phyloP scores from a whole-genome alignment of 1,284 basidiomycete genomes.

The Irpex sp. region DNA sequence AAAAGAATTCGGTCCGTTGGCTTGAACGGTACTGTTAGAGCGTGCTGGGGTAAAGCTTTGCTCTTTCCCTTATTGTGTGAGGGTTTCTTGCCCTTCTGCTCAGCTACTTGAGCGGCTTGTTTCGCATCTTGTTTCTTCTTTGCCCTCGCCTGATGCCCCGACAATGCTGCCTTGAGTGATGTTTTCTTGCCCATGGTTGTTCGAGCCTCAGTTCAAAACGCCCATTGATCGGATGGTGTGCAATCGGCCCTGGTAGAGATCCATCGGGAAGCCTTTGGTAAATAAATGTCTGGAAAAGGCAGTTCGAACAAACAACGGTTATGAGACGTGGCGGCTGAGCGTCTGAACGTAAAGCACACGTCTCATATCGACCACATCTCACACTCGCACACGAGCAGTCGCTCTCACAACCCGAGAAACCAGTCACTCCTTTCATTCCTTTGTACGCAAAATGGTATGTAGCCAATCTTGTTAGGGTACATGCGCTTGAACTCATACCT shows the following conservation, averaged over 20 bases:
- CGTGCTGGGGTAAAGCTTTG: conserved; percentile 24
- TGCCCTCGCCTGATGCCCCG: conserved; percentile 62
- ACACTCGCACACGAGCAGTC: conserved; percentile 1
- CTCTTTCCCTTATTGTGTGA: conserved; percentile 24
- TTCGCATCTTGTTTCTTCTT: conserved; percentile 52
- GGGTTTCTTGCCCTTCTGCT: conserved; percentile 40
- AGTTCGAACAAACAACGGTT: conserved; percentile 2
- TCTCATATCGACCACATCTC: conserved; percentile 3
- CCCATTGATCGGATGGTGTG: no score
- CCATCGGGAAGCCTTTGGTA: conserved; percentile 30
- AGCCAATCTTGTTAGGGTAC: no score
- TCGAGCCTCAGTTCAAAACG: conserved; percentile 15
- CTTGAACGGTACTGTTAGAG: conserved; percentile 68
- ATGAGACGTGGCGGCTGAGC: conserved; percentile 14
- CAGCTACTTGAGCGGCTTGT: conserved; percentile 48
- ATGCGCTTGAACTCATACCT: not conserved
- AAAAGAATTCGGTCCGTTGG: conserved; percentile 80
- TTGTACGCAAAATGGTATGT: conserved; percentile 29
- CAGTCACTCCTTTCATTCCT: conserved; percentile 18
- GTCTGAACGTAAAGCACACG: conserved; percentile 8
- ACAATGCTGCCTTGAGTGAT: conserved; percentile 59
- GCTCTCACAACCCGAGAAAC: conserved; percentile 3
- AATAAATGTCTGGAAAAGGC: conserved; percentile 3
- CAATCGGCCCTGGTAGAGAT: conserved; percentile 25
- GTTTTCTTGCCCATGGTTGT: conserved; percentile 49